Base-by-base conservation (phyloP, 2,329 filamentous ascomycete genomes). In the Lasiodiplodia sp. region DNA sequence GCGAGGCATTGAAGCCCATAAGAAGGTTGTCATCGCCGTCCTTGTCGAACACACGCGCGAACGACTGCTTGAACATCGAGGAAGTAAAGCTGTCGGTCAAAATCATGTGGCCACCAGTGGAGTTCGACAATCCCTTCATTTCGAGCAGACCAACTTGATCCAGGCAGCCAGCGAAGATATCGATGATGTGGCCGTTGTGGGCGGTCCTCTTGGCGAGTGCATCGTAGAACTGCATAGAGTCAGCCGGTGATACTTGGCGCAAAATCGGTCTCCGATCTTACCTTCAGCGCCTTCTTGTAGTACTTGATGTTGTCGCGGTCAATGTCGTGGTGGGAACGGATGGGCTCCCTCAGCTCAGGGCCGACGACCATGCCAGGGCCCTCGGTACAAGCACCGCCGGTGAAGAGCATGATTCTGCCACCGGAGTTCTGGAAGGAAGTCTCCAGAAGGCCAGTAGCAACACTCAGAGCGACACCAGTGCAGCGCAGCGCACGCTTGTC, bases 251-350 rank as follows among this genome's bases (percentile, higher is more conserved):
- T n/a, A 10, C n/a, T 16, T 37, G 31, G n/a, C 3, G 16, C 4
- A 11, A 31, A 6, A 10, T n/a, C 38, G 4, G 23, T 5, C n/a
- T n/a, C 2, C 3, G 14, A 62, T 16, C 84, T 69, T 80, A 93
- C 92, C 89, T 98, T 99, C 63, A 97, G 82, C 25, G 96, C 96
- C 83, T 99, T 99, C 86, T 99, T 99, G 84, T 97, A 98, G 83
- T 98, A 97, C 82, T 99, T 99, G 83, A 97, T 97, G 79, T 97
- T 97, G 81, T 99, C 96, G 69, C 94, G 90, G 79, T 99, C 96
- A 80, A 99, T 99, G 76, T 99, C 96, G 81, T 99, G 96, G 82
- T 99, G 96, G 52, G 95, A 98, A 77, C 96, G 91, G 72, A 99
- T 98, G 11, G 96, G 94, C 79, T 99, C 96, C 79, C 95, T 92